phyloP scores from a whole-genome alignment of 805 yeast genomes.

The Sporopachydermia quercuum region DNA sequence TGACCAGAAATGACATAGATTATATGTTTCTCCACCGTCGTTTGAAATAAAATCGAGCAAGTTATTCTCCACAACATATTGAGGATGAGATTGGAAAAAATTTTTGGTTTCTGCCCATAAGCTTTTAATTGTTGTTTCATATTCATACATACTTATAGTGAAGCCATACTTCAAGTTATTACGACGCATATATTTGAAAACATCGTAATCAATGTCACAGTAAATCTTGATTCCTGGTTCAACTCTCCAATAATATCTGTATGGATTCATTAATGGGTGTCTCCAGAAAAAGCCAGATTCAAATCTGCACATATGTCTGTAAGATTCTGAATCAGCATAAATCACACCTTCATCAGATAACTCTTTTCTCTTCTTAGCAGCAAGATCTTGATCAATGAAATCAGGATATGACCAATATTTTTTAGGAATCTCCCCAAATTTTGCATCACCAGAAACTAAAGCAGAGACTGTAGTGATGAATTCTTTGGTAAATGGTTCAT shows the following conservation, averaged over 20 bases:
- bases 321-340: conserved; percentile 49
- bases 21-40: conserved; percentile 49
- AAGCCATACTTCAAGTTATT: conserved; percentile 62
- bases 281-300: conserved; percentile 83
- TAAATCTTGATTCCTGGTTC: conserved; percentile 72
- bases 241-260: conserved; percentile 89
- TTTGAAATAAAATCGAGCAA: conserved; percentile 60
- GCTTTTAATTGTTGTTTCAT: conserved; percentile 54
- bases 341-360: conserved; percentile 38
- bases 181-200: conserved; percentile 71
- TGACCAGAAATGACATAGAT: conserved; percentile 84
- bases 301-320: conserved; percentile 84
- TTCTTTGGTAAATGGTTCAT: conserved; percentile 69
- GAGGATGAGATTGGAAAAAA: conserved; percentile 46
- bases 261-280: conserved; percentile 60
- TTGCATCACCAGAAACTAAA: conserved; percentile 60
- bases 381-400: conserved; percentile 61
- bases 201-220: conserved; percentile 73
- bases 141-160: conserved; percentile 69
- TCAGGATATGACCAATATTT: conserved; percentile 83
- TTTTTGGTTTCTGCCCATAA: conserved; percentile 58
- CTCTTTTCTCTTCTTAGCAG: conserved; percentile 38
- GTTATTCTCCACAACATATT: conserved; percentile 43
- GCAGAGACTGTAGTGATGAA: conserved; percentile 55
- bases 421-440: conserved; percentile 67